Conservation (phyloP, 2,329 filamentous ascomycete species). For the Sclerotinia trifoliorum region DNA sequence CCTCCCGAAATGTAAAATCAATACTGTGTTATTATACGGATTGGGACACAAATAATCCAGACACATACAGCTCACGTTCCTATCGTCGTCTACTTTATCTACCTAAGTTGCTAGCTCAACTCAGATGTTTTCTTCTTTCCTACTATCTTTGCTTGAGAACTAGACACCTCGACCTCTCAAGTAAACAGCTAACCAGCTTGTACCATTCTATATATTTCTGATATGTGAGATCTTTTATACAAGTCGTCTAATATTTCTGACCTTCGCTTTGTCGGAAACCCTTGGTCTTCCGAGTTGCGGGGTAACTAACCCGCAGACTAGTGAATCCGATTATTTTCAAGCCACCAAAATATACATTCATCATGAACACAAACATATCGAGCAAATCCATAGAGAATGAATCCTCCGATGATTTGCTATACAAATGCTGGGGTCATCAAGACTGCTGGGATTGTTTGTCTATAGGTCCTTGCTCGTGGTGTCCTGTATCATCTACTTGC, state of each 20-base stretch:
- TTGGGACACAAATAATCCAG: neutral
- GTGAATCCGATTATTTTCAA: neutral
- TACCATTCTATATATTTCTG: neutral
- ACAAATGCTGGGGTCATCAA: constrained; percentile 47
- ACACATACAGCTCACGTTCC: neutral
- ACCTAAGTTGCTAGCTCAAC: no score
- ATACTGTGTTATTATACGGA: neutral
- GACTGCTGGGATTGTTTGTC: constrained; percentile 49
- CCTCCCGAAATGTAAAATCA: neutral
- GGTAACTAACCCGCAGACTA: neutral
- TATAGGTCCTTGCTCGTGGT: constrained; percentile 36
- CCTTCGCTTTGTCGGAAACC: neutral
- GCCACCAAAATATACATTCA: neutral
- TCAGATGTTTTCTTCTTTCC: neutral
- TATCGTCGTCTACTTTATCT: no score
- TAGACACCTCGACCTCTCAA: neutral
- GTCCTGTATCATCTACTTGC: constrained; percentile 47
- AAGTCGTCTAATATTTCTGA: neutral
- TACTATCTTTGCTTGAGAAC: neutral
- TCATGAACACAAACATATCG: neutral
- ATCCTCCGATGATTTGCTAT: neutral
- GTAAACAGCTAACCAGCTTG: neutral
- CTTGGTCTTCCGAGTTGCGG: neutral
- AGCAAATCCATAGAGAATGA: neutral
- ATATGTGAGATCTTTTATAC: neutral